Evolutionary conservation across 106 monocot genomes (phyloP).

Genomic region (Narthecium ossifragum): DNA sequence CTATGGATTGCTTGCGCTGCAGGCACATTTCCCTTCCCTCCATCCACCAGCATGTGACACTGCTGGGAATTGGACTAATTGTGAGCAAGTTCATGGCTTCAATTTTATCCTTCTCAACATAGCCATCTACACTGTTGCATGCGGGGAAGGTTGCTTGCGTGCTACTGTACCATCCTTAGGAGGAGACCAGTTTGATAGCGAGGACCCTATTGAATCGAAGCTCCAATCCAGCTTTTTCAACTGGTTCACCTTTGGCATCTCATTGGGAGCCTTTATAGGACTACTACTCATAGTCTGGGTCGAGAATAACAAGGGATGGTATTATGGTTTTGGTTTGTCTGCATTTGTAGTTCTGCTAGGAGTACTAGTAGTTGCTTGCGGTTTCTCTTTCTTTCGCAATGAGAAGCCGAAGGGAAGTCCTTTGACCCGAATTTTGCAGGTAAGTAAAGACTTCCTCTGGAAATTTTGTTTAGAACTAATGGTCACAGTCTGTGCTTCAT

Average conservation of each 20-base stretch:
- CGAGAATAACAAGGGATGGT: slow-evolving; percentile 64
- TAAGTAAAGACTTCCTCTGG: slow-evolving; percentile 19
- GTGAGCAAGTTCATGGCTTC: slow-evolving; percentile 35
- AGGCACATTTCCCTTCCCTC: slow-evolving; percentile 66
- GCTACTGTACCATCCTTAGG: slow-evolving; percentile 59
- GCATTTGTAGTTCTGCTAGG: slow-evolving; percentile 36
- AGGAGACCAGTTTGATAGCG: slow-evolving; percentile 61
- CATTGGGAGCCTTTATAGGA: slow-evolving; percentile 42
- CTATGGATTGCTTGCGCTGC: slow-evolving; percentile 60
- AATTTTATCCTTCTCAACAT: slow-evolving; percentile 40
- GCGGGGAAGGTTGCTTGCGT: slow-evolving; percentile 60
- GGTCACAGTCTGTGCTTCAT: too few species aligned
- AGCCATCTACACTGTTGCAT: slow-evolving; percentile 39
- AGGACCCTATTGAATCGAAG: slow-evolving; percentile 38
- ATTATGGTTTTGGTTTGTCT: slow-evolving; percentile 40
- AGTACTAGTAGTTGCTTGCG: slow-evolving; percentile 29
- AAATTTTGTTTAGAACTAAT: neutral
- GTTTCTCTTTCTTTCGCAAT: slow-evolving; percentile 66
- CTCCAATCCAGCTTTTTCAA: slow-evolving; percentile 72
- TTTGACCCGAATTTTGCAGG: slow-evolving; percentile 54
- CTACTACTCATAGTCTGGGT: slow-evolving; percentile 60
- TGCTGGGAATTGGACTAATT: slow-evolving; percentile 19
- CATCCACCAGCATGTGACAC: slow-evolving; percentile 46
- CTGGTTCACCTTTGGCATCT: slow-evolving; percentile 66
- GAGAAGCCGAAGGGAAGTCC: slow-evolving; percentile 63